These are phyloP conservation scores for Phytophthora palmivora DNA, from an alignment of 352 stramenopile species.

Conservation along the genomic window DNA sequence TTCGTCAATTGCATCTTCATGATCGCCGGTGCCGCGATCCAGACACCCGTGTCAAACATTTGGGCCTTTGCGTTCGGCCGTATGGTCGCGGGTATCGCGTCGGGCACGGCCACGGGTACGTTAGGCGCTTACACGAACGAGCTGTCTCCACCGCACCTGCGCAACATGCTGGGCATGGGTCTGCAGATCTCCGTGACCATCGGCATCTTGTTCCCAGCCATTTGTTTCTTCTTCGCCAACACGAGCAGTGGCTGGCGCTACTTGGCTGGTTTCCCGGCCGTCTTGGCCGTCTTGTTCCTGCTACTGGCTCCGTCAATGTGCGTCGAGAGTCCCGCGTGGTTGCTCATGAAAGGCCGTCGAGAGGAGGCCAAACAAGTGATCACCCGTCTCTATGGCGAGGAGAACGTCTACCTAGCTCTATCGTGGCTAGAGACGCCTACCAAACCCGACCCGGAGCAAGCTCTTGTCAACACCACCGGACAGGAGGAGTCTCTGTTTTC, in stretches of 20 bases:
- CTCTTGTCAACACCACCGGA: neutral
- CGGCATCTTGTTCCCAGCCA: constrained; percentile 17
- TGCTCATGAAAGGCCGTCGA: constrained; percentile 25
- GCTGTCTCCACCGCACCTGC: constrained; percentile 17
- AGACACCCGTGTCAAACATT: constrained; percentile 29
- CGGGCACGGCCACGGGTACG: constrained; percentile 25
- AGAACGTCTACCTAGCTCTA: constrained; percentile 32
- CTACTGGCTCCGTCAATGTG: constrained; percentile 37
- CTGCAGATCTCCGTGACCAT: constrained; percentile 23
- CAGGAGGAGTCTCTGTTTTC: constrained; percentile 14
- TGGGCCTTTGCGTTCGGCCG: constrained; percentile 42
- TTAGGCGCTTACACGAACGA: constrained; percentile 25
- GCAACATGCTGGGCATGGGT: constrained; percentile 15
- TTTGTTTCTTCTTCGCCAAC: constrained; percentile 33
- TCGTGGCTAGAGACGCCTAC: constrained; percentile 23
- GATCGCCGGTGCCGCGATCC: constrained; percentile 40
- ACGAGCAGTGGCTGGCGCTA: constrained; percentile 41
- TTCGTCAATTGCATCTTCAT: constrained; percentile 44
- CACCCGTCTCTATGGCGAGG: constrained; percentile 40
- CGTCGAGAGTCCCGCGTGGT: constrained; percentile 39
- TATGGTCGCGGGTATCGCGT: constrained; percentile 45
- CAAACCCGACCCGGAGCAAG: constrained; percentile 24
- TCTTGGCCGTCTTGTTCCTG: constrained; percentile 48
- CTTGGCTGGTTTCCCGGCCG: constrained; percentile 49
- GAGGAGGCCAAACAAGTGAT: constrained; percentile 30